Base-by-base conservation (phyloP, 495 filamentous ascomycete species). In the Penicillium samsonianum region DNA sequence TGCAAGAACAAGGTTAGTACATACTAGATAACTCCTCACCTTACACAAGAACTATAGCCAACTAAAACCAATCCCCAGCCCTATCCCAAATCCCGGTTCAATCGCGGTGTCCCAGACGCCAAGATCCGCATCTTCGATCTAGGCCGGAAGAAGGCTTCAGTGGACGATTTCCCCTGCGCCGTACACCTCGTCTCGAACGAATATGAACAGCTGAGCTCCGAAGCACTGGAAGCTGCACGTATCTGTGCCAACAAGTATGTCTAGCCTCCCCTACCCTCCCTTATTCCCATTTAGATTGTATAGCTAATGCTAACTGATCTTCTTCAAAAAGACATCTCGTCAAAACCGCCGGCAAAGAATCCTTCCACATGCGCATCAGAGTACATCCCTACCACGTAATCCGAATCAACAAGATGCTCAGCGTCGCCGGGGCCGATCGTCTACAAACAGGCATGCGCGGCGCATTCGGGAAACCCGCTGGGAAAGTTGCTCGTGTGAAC, bases 391-490 rank as follows among this genome's bases (percentile, higher is more conserved):
- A 90, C 91, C 94, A 98, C 82, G 93, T 98, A 79, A 85, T 97
- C 83, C 94, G 94, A 79, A 98, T 98, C 91, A 98, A 98, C 90
- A 98, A 98, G 86, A 98, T 98, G 94, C 90, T 98, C 88, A 97
- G 93, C 63, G 98, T 94, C 77, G 94, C 94, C 69, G 94, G 94
- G 80, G 94, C 94, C 86, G 94, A 98, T 97, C 87, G 94, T 85
- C 86, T 98, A 72, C 94, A 98, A 79, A 98, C 94, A 61, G 94
- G 94, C 80, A 98, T 98, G 94, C 94, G 94, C 87, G 94, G 94
- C 86, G 94, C 94, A 63, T 98, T 90, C 85, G 94, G 94, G 75
- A 98, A 98, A 87, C 93, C 94, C 78, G 92, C 97, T 82, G 94
- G 93, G 72, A 86, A 84, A 64, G 94, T 98, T 67, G 94, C 94